These are phyloP conservation scores for Botryotinia globosa DNA, from an alignment of 2,329 filamentous ascomycete genomes.

Conservation along the genomic window DNA sequence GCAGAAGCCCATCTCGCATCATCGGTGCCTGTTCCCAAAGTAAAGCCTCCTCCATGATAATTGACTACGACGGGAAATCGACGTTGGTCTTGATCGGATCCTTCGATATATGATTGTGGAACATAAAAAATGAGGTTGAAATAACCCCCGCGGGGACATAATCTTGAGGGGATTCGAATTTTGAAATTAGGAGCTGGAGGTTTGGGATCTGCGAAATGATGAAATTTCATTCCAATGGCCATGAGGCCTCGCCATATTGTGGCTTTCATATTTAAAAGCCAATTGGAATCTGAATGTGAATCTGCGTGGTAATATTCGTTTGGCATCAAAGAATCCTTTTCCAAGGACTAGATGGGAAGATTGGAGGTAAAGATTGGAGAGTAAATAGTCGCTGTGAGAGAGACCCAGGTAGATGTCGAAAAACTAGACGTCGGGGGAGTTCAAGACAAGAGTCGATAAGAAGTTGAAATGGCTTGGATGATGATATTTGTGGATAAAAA, in stretches of 20 bases:
- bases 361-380: background rate
- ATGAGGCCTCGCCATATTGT: conserved; percentile 38
- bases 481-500: conserved; percentile 5
- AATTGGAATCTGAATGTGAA: conserved; percentile 6
- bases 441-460: background rate
- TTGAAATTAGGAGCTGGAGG: conserved; percentile 37
- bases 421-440: background rate
- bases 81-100: conserved; percentile 28
- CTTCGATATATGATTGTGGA: conserved; percentile 40
- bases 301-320: background rate
- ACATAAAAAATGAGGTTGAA: conserved; percentile 46
- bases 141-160: conserved; percentile 32
- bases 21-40: conserved; percentile 60
- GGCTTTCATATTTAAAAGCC: conserved; percentile 36
- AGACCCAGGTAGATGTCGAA: background rate
- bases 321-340: conserved; percentile 7
- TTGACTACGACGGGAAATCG: conserved; percentile 57
- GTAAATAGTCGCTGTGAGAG: background rate
- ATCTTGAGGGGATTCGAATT: conserved; percentile 36
- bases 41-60: conserved; percentile 67
- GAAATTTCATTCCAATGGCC: conserved; percentile 39
- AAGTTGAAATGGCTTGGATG: background rate
- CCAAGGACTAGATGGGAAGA: background rate
- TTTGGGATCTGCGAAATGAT: conserved; percentile 37
- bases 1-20: conserved; percentile 59